Percentiles rank a stretch among this genome's conserved stretches.
Conservation (phyloP, 2,329 filamentous ascomycete species). For the Claviceps humidiphila region DNA sequence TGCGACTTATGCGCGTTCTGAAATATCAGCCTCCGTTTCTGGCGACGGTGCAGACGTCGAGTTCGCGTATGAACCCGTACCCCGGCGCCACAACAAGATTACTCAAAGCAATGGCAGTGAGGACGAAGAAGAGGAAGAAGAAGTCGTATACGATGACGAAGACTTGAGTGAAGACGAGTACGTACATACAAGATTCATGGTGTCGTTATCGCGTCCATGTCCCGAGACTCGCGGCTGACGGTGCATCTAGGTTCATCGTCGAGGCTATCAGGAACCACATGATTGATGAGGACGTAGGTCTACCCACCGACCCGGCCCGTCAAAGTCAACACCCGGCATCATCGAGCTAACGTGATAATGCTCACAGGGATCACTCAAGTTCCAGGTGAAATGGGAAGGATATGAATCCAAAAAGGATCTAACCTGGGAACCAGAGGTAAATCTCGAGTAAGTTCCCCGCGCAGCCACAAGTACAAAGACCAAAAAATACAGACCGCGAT, state of each 20-base stretch:
- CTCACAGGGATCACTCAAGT: constrained; percentile 37
- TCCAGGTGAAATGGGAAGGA: constrained; percentile 71
- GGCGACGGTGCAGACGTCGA: constrained; percentile 1
- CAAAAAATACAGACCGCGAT: not conserved
- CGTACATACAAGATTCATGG: constrained; percentile 8
- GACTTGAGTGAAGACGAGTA: constrained; percentile 31
- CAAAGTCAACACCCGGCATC: not conserved
- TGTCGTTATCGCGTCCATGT: too few species aligned
- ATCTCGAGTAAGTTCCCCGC: constrained; percentile 23
- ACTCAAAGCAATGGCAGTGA: constrained; percentile 16
- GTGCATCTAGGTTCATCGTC: constrained; percentile 50
- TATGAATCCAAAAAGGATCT: constrained; percentile 56
- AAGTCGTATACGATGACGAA: constrained; percentile 17
- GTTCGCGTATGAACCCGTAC: constrained; percentile 4
- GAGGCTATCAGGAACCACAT: constrained; percentile 59
- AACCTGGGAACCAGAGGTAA: constrained; percentile 71
- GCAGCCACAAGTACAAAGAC: not conserved
- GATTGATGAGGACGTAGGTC: constrained; percentile 39
- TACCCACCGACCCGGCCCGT: not conserved
- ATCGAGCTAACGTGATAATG: constrained; percentile 2
- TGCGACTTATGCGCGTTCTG: constrained; percentile 9
- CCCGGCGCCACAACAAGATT: constrained; percentile 8
- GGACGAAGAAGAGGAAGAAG: constrained; percentile 13
- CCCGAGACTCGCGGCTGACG: not conserved
- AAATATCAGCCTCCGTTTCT: constrained; percentile 13